Evolutionary conservation across 768 basidiomycete genomes (phyloP).

Genomic region (Pisolithus marmoratus): DNA sequence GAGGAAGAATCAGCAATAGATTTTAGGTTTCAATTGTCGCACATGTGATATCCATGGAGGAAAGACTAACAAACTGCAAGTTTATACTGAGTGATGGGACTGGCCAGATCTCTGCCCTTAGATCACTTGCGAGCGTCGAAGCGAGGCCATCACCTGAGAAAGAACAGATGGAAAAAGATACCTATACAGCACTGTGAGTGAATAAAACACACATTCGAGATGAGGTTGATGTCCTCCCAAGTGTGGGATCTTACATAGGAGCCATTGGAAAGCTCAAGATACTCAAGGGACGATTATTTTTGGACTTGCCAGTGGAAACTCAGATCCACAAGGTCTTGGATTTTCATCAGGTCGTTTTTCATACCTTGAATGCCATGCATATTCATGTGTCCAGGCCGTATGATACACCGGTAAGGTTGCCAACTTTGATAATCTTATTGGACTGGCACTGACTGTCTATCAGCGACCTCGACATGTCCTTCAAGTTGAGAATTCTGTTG

Average conservation of each 20-base stretch:
- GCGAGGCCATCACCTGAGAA: neutral
- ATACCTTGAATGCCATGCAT: constrained; percentile 19
- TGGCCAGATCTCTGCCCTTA: constrained; percentile 15
- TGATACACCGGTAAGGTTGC: constrained; percentile 3
- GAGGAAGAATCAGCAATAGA: too few species aligned
- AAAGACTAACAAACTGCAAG: neutral
- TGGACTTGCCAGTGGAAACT: constrained; percentile 6
- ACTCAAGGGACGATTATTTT: neutral
- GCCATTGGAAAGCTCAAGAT: constrained; percentile 2
- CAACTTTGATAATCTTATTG: constrained; percentile 4
- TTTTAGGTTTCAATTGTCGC: constrained; percentile 48
- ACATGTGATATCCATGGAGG: constrained; percentile 24
- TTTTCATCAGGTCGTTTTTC: constrained; percentile 24
- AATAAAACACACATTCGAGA: neutral
- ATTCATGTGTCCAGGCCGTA: neutral
- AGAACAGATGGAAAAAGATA: constrained; percentile 10
- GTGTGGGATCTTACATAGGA: constrained; percentile 17
- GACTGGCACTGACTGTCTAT: neutral
- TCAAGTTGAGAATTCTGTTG: neutral
- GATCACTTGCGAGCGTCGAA: neutral
- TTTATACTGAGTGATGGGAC: constrained; percentile 37
- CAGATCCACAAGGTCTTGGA: constrained; percentile 9
- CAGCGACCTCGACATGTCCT: neutral
- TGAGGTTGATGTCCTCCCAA: constrained; percentile 1
- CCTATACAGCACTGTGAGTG: constrained; percentile 9